Evolutionary conservation across 192 early-diverging fungal species (phyloP), one percentile per base, ranked within the genome.

Genomic region (Backusella mclennaniae): DNA sequence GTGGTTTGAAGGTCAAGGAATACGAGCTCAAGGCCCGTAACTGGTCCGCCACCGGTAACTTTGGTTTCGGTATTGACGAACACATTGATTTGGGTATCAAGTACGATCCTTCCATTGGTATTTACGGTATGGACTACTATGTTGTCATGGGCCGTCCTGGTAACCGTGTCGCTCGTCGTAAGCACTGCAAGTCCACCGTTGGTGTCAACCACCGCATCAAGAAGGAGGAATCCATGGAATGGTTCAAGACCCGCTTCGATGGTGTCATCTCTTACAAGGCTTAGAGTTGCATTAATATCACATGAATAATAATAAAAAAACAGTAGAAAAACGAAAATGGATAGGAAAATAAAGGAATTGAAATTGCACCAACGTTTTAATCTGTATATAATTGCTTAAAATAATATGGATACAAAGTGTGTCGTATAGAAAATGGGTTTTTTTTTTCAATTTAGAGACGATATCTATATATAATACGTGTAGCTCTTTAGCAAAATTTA

Each of bases 11-110:
- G 93, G 98, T 99, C 85, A 98, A 97, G 94, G 98, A 99, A 87
- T 99, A 97, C 92, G 98, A 99, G 88, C 88, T 99, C 53, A 91
- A 91, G 85, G 89, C 87, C 66, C 83, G 90, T 84, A 99, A 99
- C 95, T 99, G 98, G 90, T 97, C 95, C 35, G 90, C 84, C 67
- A 98, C 96, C 76, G 98, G 98, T 71, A 98, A 99, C 95, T 99
- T 99, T 83, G 98, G 98, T 81, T 99, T 98, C 89, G 98, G 98
- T 96, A 95, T 99, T 89, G 93, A 98, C 85, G 98, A 99, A 90
- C 98, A 99, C 92, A 99, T 99, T 81, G 98, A 98, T 90, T 92
- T 99, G 87, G 97, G 96, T 84, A 98, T 99, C 91, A 99, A 99
- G 93, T 98, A 98, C 90, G 98, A 98, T 87, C 96, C 97, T 73